phyloP scores from a whole-genome alignment of 2,329 filamentous ascomycete species.

The Cephalotrichum gorgonifer region DNA sequence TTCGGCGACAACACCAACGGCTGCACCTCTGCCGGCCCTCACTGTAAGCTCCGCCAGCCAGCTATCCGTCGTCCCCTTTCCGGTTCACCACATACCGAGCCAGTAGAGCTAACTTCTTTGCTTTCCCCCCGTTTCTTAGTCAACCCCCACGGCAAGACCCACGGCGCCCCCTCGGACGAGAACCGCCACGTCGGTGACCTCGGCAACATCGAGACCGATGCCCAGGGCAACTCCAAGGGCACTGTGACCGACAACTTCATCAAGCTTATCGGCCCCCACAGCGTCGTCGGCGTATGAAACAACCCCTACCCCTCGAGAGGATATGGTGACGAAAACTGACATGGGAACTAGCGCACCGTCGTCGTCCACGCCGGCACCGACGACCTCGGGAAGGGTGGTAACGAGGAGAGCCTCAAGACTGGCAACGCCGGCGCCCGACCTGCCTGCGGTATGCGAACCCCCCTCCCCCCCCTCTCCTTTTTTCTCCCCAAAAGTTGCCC shows the following conservation, averaged over 20 bases:
- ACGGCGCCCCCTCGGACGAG: constrained; percentile 76
- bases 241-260: constrained; percentile 69
- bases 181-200: constrained; percentile 93
- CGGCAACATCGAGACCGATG: constrained; percentile 94
- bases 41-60: constrained; percentile 56
- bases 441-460: constrained; percentile 77
- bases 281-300: constrained; percentile 69
- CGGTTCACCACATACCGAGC: background rate
- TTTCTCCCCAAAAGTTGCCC: no score
- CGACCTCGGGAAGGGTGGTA: constrained; percentile 84
- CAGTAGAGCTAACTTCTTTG: background rate
- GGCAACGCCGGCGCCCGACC: constrained; percentile 90
- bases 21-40: constrained; percentile 94
- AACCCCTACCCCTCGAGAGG: constrained; percentile 9
- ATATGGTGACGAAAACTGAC: constrained; percentile 12
- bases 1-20: constrained; percentile 99
- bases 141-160: constrained; percentile 89
- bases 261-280: constrained; percentile 94
- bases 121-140: constrained; percentile 43
- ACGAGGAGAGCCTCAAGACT: constrained; percentile 96
- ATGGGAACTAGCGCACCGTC: constrained; percentile 62
- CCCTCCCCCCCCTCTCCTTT: no score
- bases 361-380: constrained; percentile 94
- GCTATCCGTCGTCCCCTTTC: background rate
- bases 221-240: constrained; percentile 80